Conservation (phyloP, 208 protist species). For the Leptomonas pyrrhocoris region DNA sequence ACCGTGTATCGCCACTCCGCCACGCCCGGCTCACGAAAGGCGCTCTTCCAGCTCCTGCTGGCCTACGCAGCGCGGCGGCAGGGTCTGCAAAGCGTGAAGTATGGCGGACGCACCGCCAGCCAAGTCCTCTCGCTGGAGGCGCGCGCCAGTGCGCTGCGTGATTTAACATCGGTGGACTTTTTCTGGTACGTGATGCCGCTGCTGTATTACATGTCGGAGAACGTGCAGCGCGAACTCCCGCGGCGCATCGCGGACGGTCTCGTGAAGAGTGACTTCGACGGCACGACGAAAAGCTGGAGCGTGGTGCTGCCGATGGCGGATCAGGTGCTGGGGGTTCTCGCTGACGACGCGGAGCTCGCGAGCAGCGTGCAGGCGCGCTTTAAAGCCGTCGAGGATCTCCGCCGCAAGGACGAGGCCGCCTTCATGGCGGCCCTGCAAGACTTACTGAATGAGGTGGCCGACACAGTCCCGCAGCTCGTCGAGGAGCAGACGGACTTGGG, state of each 20-base stretch:
- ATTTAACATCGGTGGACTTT: slow-evolving; percentile 70
- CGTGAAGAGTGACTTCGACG: slow-evolving; percentile 58
- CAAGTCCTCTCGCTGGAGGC: slow-evolving; percentile 23
- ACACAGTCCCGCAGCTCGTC: slow-evolving; percentile 69
- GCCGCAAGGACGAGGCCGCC: slow-evolving; percentile 27
- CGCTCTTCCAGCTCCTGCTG: slow-evolving; percentile 81
- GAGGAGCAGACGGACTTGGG: slow-evolving; percentile 38
- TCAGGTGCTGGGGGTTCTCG: slow-evolving; percentile 56
- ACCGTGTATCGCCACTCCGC: slow-evolving; percentile 63
- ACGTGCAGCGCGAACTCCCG: slow-evolving; percentile 56
- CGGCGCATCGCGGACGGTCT: slow-evolving; percentile 68
- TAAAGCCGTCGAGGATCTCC: slow-evolving; percentile 33
- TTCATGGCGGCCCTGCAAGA: slow-evolving; percentile 22
- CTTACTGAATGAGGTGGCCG: slow-evolving; percentile 30
- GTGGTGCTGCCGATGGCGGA: slow-evolving; percentile 64
- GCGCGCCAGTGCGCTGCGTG: slow-evolving; percentile 32
- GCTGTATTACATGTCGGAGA: slow-evolving; percentile 76
- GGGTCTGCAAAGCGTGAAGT: slow-evolving; percentile 16
- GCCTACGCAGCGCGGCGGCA: slow-evolving; percentile 50
- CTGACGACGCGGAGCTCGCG: slow-evolving; percentile 62
- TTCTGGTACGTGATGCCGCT: slow-evolving; percentile 82
- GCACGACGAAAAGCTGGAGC: slow-evolving; percentile 51
- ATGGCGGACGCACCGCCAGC: slow-evolving; percentile 4
- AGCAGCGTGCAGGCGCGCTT: slow-evolving; percentile 41
- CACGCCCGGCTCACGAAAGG: slow-evolving; percentile 56